A percentile compares a stretch with the other conserved stretches of the same genome.
These are phyloP conservation scores for Candida albicans DNA, from an alignment of 1,139 yeast species.

Conservation along the genomic window DNA sequence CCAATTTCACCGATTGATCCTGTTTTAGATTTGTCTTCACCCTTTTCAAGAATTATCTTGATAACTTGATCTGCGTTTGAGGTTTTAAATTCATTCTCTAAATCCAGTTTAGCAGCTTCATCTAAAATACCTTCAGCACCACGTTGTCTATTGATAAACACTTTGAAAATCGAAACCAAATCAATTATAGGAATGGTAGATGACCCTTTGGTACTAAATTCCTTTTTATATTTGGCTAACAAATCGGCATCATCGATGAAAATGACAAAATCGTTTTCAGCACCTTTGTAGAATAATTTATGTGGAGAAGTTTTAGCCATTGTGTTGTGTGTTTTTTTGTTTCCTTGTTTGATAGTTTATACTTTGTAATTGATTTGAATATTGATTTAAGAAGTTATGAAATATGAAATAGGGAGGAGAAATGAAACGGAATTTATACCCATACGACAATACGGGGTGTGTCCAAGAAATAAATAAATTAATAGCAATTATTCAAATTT, in stretches of 20 bases:
- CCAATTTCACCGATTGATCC: constrained; percentile 19
- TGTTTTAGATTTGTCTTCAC: constrained; percentile 44
- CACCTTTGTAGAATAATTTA: constrained; percentile 67
- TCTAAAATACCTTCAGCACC: constrained; percentile 74
- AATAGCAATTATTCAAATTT: no score
- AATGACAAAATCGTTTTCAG: constrained; percentile 59
- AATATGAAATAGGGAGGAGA: neutral
- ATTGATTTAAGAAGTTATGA: neutral
- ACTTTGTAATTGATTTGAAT: neutral
- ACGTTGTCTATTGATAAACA: constrained; percentile 59
- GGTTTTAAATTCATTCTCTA: constrained; percentile 67
- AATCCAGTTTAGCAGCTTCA: constrained; percentile 67
- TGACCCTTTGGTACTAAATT: constrained; percentile 30
- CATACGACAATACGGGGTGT: neutral
- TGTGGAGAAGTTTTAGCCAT: constrained; percentile 24
- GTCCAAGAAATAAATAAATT: neutral
- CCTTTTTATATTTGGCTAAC: constrained; percentile 46
- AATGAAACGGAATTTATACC: neutral
- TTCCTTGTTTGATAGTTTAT: neutral
- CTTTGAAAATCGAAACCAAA: constrained; percentile 63
- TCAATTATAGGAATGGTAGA: constrained; percentile 61
- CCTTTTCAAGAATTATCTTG: constrained; percentile 54
- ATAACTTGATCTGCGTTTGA: constrained; percentile 49
- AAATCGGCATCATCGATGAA: constrained; percentile 58
- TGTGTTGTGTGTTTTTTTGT: constrained; percentile 15